phyloP scores from a whole-genome alignment of 768 basidiomycete species.

The Galerina sulciceps region DNA sequence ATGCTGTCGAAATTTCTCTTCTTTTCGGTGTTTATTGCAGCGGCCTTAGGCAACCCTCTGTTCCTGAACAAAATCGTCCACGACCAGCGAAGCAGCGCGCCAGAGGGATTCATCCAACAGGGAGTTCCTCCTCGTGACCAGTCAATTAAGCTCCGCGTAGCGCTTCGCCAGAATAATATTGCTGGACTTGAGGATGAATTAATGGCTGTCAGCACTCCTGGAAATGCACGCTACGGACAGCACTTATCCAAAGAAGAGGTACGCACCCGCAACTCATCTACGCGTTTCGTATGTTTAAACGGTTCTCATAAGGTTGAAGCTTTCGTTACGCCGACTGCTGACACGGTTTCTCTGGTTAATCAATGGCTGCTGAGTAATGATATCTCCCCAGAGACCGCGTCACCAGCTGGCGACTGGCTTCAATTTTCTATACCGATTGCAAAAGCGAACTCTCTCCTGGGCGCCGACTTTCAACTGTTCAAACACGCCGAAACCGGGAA shows the following conservation, averaged over 20 bases:
- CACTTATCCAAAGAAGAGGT: conserved; percentile 51
- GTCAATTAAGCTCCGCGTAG: conserved; percentile 44
- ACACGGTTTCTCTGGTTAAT: conserved; percentile 39
- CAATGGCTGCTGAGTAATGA: conserved; percentile 37
- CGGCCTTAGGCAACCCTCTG: conserved; percentile 8
- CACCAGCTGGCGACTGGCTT: conserved; percentile 42
- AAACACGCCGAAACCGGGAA: conserved; percentile 37
- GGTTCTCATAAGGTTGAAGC: conserved; percentile 6
- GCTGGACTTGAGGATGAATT: conserved; percentile 45
- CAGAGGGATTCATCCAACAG: conserved; percentile 29
- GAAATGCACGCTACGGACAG: conserved; percentile 49
- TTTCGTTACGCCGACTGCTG: conserved; percentile 37
- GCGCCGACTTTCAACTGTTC: conserved; percentile 50
- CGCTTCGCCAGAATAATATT: conserved; percentile 49
- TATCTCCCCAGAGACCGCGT: conserved; percentile 34
- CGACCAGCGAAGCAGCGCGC: conserved; percentile 22
- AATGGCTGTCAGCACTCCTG: conserved; percentile 49
- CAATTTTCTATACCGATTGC: conserved; percentile 40
- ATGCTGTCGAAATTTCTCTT: conserved; percentile 16
- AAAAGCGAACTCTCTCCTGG: conserved; percentile 42
- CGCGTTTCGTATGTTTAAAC: neutral
- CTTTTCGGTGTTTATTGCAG: conserved; percentile 11
- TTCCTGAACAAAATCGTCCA: conserved; percentile 25
- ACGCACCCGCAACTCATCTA: neutral
- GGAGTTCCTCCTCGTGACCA: conserved; percentile 23